Base-by-base conservation (phyloP, 805 yeast species). In the Wickerhamomyces xylosicus region DNA sequence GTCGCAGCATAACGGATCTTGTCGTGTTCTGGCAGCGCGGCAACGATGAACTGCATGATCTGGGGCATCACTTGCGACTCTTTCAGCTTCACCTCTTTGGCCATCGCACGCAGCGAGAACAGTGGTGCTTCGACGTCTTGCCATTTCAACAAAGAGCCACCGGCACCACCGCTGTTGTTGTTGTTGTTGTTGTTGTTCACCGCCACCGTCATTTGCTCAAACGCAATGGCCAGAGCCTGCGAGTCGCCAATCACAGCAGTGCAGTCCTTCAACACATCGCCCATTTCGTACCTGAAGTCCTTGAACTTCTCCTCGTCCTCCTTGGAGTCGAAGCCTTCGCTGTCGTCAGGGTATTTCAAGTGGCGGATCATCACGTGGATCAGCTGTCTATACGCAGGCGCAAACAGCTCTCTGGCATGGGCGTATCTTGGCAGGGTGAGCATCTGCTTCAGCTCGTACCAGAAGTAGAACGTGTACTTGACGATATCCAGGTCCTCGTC, bases 261-360 rank as follows among this genome's bases (percentile, higher is more conserved):
- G 64, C 97, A 87, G 56, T 87, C 95, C 55, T 94, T 94, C 44
- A 92, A 64, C n/a, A 90, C 95, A 57, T 92, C 97, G 31, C 97
- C 97, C 84, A 92, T 85, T 41, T 86, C 95, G 60, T 92, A 92
- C 53, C 99, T 72, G 61, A 90, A 92, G 42, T 86, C 94, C 52
- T 85, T 79, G 58, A 92, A 92, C 58, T 86, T 85, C 54, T 94
- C 98, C 54, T 87, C 95, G 40, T 75, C 82, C 55, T 86, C 96
- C 47, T 84, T 86, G 34, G 71, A 70, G 19, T 69, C 69, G 50
- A 90, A 90, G 11, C 50, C 53, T n/a, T 59, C 56, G 29, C 57
- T 58, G 13, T 64, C 66, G 31, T 61, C 56, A 16, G 96, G 97
- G 57, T 89, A 89, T 42, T 76, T 73, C 45, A 92, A 66, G 53